Evolutionary conservation across 257 asterid species (phyloP), one percentile per base, ranked within the genome.

Genomic region (Forsythia suspensa): DNA sequence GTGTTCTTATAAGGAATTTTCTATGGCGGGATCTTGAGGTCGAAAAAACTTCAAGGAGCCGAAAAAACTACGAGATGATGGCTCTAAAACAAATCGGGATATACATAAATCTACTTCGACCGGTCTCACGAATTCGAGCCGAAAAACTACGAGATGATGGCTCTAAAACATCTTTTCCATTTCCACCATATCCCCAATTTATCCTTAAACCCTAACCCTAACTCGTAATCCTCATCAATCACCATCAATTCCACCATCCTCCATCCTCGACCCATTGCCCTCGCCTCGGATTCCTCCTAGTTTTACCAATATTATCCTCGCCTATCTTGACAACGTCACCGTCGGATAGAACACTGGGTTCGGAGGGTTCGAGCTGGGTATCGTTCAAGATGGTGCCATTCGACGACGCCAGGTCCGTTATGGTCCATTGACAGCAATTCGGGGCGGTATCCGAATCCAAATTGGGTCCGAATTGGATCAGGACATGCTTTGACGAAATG

Each of bases 301-400:
- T 78, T 70, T 70, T 72, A 4, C 24, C 70, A 6, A 66, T 12
- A 73, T 46, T 75, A 16, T 11, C 72, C 87, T 92, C 99, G 3
- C 97, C 99, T 13, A 93, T 83, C 82, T 83, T 91, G 46, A 95
- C 43, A 13, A 85, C 42, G 48, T 91, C 95, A 0, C 91, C 88
- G 29, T 87, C 86, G 3, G 90, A 82, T 4, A 95, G 88, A 21
- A 21, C 63, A 6, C 44, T 70, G 5, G 91, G 80, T 3, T 71
- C 59, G 44, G 82, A 75, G 6, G 89, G 86, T 38, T 82, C 77
- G 73, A 95, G 77, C 76, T 1, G 11, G 20, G 3, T 34, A n/a
- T 42, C 87, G 80, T 93, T 93, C 76, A 93, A 68, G 75, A 85
- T 0, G 67, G 96, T 92, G 74, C 97, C 97, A 76, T 95, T 95